Base-by-base conservation (phyloP, 1,139 yeast genomes). In the Hemisphaericaspora subhashii region DNA sequence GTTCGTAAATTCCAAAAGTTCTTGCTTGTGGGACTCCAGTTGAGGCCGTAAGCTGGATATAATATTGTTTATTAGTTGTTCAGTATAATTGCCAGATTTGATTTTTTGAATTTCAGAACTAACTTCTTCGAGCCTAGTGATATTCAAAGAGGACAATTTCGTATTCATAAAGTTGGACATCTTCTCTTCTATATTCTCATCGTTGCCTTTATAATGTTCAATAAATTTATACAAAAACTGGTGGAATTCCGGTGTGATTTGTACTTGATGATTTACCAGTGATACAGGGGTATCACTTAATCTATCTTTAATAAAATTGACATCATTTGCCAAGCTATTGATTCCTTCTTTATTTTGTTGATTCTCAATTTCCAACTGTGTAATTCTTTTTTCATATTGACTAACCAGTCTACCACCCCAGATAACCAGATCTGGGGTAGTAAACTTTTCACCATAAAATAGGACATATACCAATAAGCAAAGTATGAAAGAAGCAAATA, bases 201-300 rank as follows among this genome's bases (percentile, higher is more conserved):
- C n/a, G n/a, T n/a, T n/a, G n/a, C n/a, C 47, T 28, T 45, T 35
- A 39, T 61, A 60, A 32, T 57, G 59, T 16, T 66, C 72, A 24
- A 70, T 49, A 38, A 70, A 68, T 17, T 58, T 53, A 39, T 56
- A 60, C 41, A 71, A 53, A 44, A 61, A 68, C 37, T 61, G 60
- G 35, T 66, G 71, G 46, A 71, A 68, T 41, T 67, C 72, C 0
- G 76, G 75, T 4, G 60, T 41, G 35, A 66, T 63, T 43, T 66
- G 72, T n/a, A 71, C 55, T 40, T 64, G 64, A 12, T 57, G 54
- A 42, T 69, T 52, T 36, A 59, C 60, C 16, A 64, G 48, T 43
- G 58, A 64, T 1, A 68, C 61, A 0, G 74, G 74, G 10, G 22
- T 11, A n/a, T 21, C 16, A 18, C 31, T 17, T 5, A 34, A 12